Evolutionary conservation across 495 filamentous ascomycete genomes (phyloP).

Genomic region (Astrocystis sublimbata): DNA sequence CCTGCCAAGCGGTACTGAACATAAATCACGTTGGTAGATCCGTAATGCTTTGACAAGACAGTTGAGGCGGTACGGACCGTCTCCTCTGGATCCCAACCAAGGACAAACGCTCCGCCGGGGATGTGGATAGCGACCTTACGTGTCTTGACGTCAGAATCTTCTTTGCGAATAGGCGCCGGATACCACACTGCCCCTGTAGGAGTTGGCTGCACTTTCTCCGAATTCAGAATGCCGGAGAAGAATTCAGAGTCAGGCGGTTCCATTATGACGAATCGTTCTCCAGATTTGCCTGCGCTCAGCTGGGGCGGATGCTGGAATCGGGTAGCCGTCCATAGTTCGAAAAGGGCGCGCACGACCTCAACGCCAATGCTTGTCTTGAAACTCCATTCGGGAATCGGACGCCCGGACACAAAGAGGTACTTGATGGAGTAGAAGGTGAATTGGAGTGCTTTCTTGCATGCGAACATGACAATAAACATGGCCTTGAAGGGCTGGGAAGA

Average conservation of each 20-base stretch:
- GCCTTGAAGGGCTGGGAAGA: background rate
- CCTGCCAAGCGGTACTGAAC: conserved; percentile 11
- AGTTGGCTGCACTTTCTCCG: background rate
- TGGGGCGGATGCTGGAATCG: no score
- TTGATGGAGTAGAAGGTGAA: background rate
- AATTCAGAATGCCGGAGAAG: background rate
- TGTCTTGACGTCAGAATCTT: no score
- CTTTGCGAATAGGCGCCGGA: no score
- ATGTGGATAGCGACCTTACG: no score
- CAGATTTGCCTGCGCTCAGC: no score
- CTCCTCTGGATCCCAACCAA: no score
- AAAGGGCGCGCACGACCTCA: no score
- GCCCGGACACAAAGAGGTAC: background rate
- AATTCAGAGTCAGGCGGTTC: background rate
- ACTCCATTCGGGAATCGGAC: background rate
- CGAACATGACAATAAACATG: background rate
- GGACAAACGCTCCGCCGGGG: no score
- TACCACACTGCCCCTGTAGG: conserved; percentile 10
- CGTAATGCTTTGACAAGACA: background rate
- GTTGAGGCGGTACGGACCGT: background rate
- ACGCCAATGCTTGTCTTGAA: no score
- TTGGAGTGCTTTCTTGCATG: background rate
- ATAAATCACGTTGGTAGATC: conserved; percentile 1
- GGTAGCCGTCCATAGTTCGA: no score
- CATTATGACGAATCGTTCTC: no score